Conservation (phyloP, 2,329 filamentous ascomycete genomes). For the Ophiostoma triangulosporum region DNA sequence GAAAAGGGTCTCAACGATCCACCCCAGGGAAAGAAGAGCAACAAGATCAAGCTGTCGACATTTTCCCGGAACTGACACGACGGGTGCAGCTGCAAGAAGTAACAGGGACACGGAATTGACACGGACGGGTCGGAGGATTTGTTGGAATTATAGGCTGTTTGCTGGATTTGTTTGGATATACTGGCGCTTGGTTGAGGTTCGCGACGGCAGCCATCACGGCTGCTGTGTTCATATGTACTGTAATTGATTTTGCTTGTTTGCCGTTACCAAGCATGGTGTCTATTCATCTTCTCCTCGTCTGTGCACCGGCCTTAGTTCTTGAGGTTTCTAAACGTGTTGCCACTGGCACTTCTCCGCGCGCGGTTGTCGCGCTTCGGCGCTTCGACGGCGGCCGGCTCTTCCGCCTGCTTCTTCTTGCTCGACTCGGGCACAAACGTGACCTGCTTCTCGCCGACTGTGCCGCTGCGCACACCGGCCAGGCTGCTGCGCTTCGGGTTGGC, state of each 20-base stretch:
- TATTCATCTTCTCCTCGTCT: not conserved
- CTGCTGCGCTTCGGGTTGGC: slow-evolving; percentile 15
- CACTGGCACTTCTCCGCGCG: slow-evolving; percentile 56
- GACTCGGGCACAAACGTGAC: slow-evolving; percentile 59
- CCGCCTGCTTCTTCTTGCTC: slow-evolving; percentile 33
- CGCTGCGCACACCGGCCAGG: slow-evolving; percentile 18
- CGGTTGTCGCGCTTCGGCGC: slow-evolving; percentile 23
- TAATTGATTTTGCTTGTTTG: not conserved
- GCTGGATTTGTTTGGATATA: no score
- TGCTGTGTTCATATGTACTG: not conserved
- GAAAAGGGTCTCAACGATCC: slow-evolving; percentile 38
- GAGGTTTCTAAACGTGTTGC: slow-evolving; percentile 60
- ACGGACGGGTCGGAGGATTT: no score
- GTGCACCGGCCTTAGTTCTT: slow-evolving; percentile 8
- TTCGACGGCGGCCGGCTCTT: slow-evolving; percentile 17
- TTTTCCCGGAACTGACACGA: slow-evolving; percentile 20
- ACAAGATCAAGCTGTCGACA: slow-evolving; percentile 8
- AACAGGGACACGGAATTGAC: not conserved
- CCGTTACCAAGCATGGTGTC: slow-evolving; percentile 1
- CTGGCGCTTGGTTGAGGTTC: no score
- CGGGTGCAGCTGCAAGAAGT: not conserved
- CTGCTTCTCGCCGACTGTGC: slow-evolving; percentile 47
- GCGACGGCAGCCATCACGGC: no score
- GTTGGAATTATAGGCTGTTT: no score
- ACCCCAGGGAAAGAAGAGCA: slow-evolving; percentile 17